Evolutionary conservation across 1,139 yeast species (phyloP), one percentile per base, ranked within the genome.

Genomic region (Hansenula sp.): DNA sequence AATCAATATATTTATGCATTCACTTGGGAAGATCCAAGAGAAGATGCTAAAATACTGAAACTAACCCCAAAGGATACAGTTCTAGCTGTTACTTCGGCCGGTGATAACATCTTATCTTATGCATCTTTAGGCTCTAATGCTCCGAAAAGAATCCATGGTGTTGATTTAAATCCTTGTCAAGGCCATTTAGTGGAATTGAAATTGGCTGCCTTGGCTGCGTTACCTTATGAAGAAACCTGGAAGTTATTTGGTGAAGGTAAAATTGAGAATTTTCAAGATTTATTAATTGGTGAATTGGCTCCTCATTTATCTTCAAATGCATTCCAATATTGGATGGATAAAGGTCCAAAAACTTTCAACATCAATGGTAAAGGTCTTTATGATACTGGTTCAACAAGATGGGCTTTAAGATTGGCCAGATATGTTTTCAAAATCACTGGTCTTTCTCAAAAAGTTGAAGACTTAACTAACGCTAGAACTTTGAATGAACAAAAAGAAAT

Each of bases 1-100:
- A 74, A 84, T 60, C 90, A 85, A 65, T 86, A 84, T 62, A 86
- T 86, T 47, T 86, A 86, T 60, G 91, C 95, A 3, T 86, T 86
- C 65, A 86, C 94, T 10, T 86, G 96, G 96, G 96, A 86, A 65
- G 95, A 86, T 61, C 95, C 95, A 30, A 74, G 85, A 46, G 94
- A 84, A 64, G 96, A 86, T 64, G 76, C 80, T 51, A 72, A 74
- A 37, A 81, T 86, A 47, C 71, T 86, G 54, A 74, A 80, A 41
- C 71, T 86, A 55, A 70, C 72, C 33, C 66, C 78, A 15, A 71
- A 76, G 29, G 96, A 86, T 57, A 83, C 88, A 1, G 87, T 86
- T 10, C 72, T 86, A 55, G 93, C 93, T 24, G 86, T 86, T 47
- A 85, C 95, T 9, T 84, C 93, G 40, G 96, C 95, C 8, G 93